Base-by-base conservation (phyloP, 768 basidiomycete species). In the Auricularia sp. region DNA sequence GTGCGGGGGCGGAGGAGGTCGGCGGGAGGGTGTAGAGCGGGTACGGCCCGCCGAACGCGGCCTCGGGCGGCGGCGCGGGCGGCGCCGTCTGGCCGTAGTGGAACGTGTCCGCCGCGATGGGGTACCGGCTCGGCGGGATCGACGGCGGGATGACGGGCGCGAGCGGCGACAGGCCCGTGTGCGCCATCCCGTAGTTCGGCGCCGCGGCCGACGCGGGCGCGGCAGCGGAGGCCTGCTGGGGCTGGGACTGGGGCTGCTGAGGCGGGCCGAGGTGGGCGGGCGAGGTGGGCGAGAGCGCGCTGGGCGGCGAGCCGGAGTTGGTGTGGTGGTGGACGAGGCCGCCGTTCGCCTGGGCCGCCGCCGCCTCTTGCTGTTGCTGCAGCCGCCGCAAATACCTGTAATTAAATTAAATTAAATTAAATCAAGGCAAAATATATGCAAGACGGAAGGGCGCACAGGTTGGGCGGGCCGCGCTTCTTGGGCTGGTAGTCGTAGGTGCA, bases 401-500 rank as follows among this genome's bases (percentile, higher is more conserved):
- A 29, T 29, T 92, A 67, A 34, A 42, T 7, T 5, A 42, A 42
- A 29, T 18, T 37, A 33, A 35, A 24, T 56, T 64, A 54, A 58
- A 42, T 62, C 1, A 51, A 42, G 39, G 47, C 3, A 51, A 6
- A 18, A 11, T 51, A 51, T 8, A 21, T 18, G 6, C 6, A 21
- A 3, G 8, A 16, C 5, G 47, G 10, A 51, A 4, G 11, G 24
- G 56, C 86, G 75, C 75, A 95, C 90, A 94, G 80, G 75, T 95
- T 95, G 1, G 93, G 94, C 3, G 94, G 94, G 0, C 94, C 94
- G 64, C 94, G 80, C 75, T 95, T 95, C 80, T 94, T 94, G 21
- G 94, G 94, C 73, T 91, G 89, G 73, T 95, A 95, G 71, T 92
- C 89, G 69, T 94, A 96, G 1, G 90, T 93, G 74, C 94, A 94